Conservation (phyloP, 768 basidiomycete species). For the Mycena vitilis region DNA sequence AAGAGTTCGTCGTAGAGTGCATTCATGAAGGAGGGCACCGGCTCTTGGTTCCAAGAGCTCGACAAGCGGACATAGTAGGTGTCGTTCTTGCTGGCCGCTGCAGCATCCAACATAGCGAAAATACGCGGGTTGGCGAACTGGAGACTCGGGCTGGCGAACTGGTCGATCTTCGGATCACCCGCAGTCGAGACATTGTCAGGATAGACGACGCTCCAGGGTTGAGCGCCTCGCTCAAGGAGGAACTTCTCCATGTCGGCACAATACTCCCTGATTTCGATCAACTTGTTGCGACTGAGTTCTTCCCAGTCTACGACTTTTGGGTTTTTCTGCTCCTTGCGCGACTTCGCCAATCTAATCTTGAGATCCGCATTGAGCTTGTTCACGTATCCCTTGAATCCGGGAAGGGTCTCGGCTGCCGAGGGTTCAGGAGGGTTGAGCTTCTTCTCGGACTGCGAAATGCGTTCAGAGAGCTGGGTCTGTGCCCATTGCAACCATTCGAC, state of each 20-base stretch:
- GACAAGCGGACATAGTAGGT: slow-evolving; percentile 43
- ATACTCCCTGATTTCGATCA: slow-evolving; percentile 46
- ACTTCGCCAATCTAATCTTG: background rate
- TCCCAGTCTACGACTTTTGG: slow-evolving; percentile 11
- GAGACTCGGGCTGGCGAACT: background rate
- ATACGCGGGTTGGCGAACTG: background rate
- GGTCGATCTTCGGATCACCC: slow-evolving; percentile 30
- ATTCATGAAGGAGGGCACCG: slow-evolving; percentile 48
- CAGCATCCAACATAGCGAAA: too few species aligned
- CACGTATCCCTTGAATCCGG: slow-evolving; percentile 32
- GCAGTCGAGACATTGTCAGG: slow-evolving; percentile 40
- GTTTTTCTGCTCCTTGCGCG: slow-evolving; percentile 22
- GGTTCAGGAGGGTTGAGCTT: slow-evolving; percentile 12
- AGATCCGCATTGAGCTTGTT: slow-evolving; percentile 6
- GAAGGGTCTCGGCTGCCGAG: background rate
- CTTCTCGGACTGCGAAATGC: slow-evolving; percentile 40
- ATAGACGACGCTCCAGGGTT: slow-evolving; percentile 56
- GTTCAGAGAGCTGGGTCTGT: slow-evolving; percentile 37
- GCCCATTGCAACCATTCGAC: slow-evolving; percentile 55
- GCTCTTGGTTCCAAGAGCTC: slow-evolving; percentile 31
- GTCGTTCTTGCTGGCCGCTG: background rate
- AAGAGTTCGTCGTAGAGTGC: slow-evolving; percentile 64
- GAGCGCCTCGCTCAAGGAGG: slow-evolving; percentile 51
- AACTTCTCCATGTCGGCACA: slow-evolving; percentile 48
- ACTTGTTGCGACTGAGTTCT: slow-evolving; percentile 33